Base-by-base conservation (phyloP, 176 grass and related monocot genomes). In the Aegilops tauschii region DNA sequence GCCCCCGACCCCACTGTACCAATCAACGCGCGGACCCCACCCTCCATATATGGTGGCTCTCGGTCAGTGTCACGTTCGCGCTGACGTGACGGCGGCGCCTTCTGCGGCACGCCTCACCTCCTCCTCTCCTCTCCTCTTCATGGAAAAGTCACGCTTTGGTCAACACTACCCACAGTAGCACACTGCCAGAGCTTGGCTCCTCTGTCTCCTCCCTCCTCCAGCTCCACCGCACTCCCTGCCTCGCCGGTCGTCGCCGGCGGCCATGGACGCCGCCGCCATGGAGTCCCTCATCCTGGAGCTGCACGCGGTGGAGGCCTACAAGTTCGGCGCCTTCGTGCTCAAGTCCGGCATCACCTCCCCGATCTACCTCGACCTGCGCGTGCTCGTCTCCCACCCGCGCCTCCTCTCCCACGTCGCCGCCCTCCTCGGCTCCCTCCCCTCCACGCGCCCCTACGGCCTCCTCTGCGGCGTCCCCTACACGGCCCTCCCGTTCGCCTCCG, bases 391-490 rank as follows among this genome's bases (percentile, higher is more conserved):
- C 25, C 95, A 90, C 86, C 94, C 92, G 31, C 88, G 82, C 61
- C 79, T 98, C 54, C 93, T 98, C 76, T 47, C 89, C 69, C 32
- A 61, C 62, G 61, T 96, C 87, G 73, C 97, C 59, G 73, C 88
- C 29, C 86, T 96, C 65, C 97, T 98, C 72, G 63, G 82, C 82
- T 7, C 94, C 50, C 69, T 94, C 89, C 84, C 75, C 3, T 0
- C 78, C 31, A 50, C 93, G 18, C 73, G 78, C 83, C 35, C 86
- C 59, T 96, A 96, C 87, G 89, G 86, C 65, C 88, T 98, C 85
- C 84, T 98, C 28, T 98, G 94, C 80, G 97, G 97, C 83, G 94
- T 98, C 13, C 94, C 96, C 23, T 98, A 98, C 85, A 98, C 97
- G 2, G 94, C 97, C 28, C 92, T 98, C 32, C 97, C 97, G 2